Evolutionary conservation across 1,284 basidiomycete genomes (phyloP).

Genomic region (Sporisorium scitamineum): DNA sequence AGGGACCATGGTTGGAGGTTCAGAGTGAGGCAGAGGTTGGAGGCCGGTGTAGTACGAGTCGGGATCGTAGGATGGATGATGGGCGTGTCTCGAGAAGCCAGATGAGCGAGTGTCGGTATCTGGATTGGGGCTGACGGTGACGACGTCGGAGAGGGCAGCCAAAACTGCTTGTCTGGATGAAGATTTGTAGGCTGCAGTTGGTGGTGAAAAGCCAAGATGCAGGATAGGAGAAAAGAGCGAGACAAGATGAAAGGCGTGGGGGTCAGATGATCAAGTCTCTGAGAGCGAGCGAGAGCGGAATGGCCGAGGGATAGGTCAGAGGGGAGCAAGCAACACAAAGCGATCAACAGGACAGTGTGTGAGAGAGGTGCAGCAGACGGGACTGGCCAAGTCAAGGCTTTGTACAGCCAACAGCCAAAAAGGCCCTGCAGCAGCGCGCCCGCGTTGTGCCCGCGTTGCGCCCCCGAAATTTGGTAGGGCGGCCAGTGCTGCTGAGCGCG

Average conservation of each 20-base stretch:
- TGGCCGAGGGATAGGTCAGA: neutral
- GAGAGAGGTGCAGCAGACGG: slow-evolving; percentile 2
- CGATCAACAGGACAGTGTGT: neutral
- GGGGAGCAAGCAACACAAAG: neutral
- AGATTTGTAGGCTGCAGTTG: slow-evolving; percentile 23
- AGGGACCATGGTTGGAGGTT: slow-evolving; percentile 50
- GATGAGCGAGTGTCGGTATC: slow-evolving; percentile 8
- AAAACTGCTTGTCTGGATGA: slow-evolving; percentile 46
- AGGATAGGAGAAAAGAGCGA: neutral
- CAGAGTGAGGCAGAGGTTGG: slow-evolving; percentile 36
- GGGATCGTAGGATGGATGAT: slow-evolving; percentile 33
- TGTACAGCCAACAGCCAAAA: neutral
- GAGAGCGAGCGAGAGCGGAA: neutral
- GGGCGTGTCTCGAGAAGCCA: slow-evolving; percentile 25
- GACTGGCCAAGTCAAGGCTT: no score
- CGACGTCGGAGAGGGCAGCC: slow-evolving; percentile 61
- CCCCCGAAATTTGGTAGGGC: neutral
- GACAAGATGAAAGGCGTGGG: neutral
- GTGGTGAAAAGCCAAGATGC: neutral
- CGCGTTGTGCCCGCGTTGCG: no score
- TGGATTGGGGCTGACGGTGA: slow-evolving; percentile 44
- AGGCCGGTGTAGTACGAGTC: slow-evolving; percentile 43
- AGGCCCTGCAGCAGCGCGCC: neutral
- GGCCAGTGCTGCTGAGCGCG: neutral
- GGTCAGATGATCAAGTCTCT: slow-evolving; percentile 1